Evolutionary conservation across 2,329 filamentous ascomycete species (phyloP), one percentile per base, ranked within the genome.

Genomic region (Diaporthe eres): DNA sequence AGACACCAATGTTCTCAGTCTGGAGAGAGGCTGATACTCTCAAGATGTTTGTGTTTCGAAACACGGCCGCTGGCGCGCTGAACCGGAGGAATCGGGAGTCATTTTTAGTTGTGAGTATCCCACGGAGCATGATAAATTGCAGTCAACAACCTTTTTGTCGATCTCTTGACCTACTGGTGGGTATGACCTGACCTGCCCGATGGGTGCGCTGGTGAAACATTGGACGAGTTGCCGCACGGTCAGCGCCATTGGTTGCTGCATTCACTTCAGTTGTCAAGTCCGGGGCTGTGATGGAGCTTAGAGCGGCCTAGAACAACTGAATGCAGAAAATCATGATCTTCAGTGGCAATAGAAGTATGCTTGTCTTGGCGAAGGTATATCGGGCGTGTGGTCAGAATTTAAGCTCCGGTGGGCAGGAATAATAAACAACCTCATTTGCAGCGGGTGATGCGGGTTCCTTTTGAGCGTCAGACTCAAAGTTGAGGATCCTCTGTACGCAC

Each of bases 291-390:
- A 31, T 3, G 8, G 37, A 37, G 17, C 42, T 37, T 10, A 10
- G 63, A 25, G 22, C 19, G 39, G 39, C 39, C 60, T 65, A 65
- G 39, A 65, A 28, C 60, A 31, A 65, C 3, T 31, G 42, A 17
- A 13, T 8, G 10, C 42, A 37, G 25, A 17, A 49, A 6, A 13
- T 10, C 22, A 13, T 51, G 4, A 39, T 37, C 12, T 31, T 53
- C 19, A 17, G 31, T 51, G 12, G 47, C 47, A 68, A 68, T 12
- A 19, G n/a, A 37, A 53, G 13, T n/a, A 12, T 3, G 31, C 19
- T 19, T 53, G 34, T 25, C 65, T 68, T 53, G 47, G 65, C 65
- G 5, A 42, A 53, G 65, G 47, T 34, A 28, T 53, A 53, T 28
- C 25, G 22, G 31, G 3, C 7, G 1, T 17, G 47, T 53, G 31